These are phyloP conservation scores for Chenopodium berlandieri DNA, from an alignment of 148 eudicot species.

Conservation along the genomic window DNA sequence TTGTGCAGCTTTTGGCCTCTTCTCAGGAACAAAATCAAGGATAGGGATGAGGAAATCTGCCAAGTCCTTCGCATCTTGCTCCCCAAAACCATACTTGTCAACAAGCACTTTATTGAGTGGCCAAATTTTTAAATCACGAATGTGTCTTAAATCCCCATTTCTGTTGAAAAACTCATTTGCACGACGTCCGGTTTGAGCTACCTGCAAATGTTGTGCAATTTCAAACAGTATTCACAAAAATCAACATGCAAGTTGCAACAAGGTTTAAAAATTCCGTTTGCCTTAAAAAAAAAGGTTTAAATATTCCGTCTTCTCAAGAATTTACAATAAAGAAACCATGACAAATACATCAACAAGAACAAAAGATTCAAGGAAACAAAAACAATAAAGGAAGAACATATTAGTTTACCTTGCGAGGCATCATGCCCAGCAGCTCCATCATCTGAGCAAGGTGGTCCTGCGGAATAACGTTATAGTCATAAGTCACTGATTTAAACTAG, in stretches of 20 bases:
- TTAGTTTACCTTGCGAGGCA: slow-evolving; percentile 80
- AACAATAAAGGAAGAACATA: background rate
- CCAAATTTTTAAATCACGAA: slow-evolving; percentile 76
- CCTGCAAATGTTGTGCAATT: slow-evolving; percentile 34
- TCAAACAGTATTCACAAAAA: background rate
- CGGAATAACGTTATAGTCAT: slow-evolving; percentile 17
- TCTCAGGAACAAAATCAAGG: slow-evolving; percentile 84
- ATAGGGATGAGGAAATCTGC: slow-evolving; percentile 75
- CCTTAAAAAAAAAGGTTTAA: no score
- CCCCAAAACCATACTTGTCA: slow-evolving; percentile 71
- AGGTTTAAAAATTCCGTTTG: background rate
- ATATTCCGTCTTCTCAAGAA: background rate
- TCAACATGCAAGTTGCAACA: background rate
- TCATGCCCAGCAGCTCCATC: slow-evolving; percentile 97
- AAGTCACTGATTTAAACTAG: background rate
- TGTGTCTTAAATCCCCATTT: slow-evolving; percentile 76
- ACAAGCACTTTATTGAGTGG: slow-evolving; percentile 70
- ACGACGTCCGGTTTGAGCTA: slow-evolving; percentile 74
- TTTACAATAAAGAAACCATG: background rate
- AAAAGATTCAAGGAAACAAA: background rate
- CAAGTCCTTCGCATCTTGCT: slow-evolving; percentile 71
- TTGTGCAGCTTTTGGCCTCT: slow-evolving; percentile 81
- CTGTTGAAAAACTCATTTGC: slow-evolving; percentile 81
- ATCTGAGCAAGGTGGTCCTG: slow-evolving; percentile 95
- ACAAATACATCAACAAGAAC: background rate